phyloP scores from a whole-genome alignment of 2,329 filamentous ascomycete species.

The Dryadomyces quercivorus region DNA sequence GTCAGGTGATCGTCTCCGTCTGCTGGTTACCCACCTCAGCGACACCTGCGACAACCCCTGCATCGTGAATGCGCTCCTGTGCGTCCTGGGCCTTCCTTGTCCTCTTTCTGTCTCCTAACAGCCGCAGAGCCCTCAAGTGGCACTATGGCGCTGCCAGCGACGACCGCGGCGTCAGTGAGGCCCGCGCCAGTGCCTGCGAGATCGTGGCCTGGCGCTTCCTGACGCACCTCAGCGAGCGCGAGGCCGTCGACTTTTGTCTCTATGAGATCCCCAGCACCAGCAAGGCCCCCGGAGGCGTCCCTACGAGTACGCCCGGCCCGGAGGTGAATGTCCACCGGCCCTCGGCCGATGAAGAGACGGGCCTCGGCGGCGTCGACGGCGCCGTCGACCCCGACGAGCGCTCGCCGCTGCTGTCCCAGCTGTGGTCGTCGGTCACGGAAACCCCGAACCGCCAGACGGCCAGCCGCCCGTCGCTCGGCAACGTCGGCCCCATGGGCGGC shows the following conservation, averaged over 20 bases:
- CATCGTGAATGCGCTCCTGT: slow-evolving; percentile 64
- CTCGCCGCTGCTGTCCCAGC: slow-evolving; percentile 8
- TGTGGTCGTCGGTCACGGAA: slow-evolving; percentile 5
- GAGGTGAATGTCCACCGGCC: neutral
- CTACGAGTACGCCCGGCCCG: slow-evolving; percentile 1
- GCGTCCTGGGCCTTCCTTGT: slow-evolving; percentile 21
- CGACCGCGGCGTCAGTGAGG: slow-evolving; percentile 52
- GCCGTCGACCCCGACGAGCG: slow-evolving; percentile 3
- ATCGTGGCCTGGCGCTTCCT: slow-evolving; percentile 73
- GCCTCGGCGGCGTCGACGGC: neutral
- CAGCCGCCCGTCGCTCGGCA: neutral
- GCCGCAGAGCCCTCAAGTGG: slow-evolving; percentile 55
- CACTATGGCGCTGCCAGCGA: slow-evolving; percentile 56
- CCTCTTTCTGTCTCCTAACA: neutral
- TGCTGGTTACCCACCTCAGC: slow-evolving; percentile 52
- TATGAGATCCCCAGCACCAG: slow-evolving; percentile 51
- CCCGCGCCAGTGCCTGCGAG: slow-evolving; percentile 63
- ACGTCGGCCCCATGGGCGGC: slow-evolving; percentile 20
- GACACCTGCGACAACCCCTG: slow-evolving; percentile 53
- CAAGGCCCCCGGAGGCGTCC: slow-evolving; percentile 12
- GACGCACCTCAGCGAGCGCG: slow-evolving; percentile 55
- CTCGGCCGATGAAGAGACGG: slow-evolving; percentile 8
- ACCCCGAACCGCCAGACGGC: neutral
- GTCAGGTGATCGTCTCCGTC: slow-evolving; percentile 43
- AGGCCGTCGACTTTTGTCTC: slow-evolving; percentile 62